Evolutionary conservation across 139 green algal genomes (phyloP), one percentile per base, ranked within the genome.

Genomic region (Yamagishiella unicocca): DNA sequence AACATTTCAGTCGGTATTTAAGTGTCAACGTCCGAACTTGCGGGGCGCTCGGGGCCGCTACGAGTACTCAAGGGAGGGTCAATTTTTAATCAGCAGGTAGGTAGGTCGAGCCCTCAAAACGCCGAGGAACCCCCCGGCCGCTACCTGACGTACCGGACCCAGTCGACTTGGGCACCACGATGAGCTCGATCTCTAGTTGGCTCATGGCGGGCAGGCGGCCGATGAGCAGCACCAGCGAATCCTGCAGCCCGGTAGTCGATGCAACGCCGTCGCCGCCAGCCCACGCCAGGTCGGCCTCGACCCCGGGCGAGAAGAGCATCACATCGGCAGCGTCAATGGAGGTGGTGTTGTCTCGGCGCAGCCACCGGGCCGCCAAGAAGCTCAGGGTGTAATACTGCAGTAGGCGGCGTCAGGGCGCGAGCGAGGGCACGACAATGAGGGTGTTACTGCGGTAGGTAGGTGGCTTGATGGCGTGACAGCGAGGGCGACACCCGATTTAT

Each of bases 161-260:
- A 9, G 37, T 10, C 68, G 68, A n/a, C 7, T 54, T 50, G 37
- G 37, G 24, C 42, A 24, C 42, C 38, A 80, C 72, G 22, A 40
- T 42, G 42, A 82, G 14, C 50, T 43, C 10, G 33, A 82, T 2
- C 22, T 38, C 31, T 50, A 82, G 53, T 25, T 45, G n/a, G 75
- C 75, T 82, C 50, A 82, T 68, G 75, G 75, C 75, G 5, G 75
- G 75, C 8, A 82, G 50, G 22, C 75, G 75, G 38, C 75, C 75
- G 35, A 82, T 45, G 40, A 81, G 40, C 29, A 81, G 43, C 6
- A 40, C n/a, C n/a, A 14, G 64, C 22, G 43, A 38, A 72, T 25
- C 64, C 29, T 5, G 12, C 64, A 37, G 10, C 29, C 17, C n/a
- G n/a, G n/a, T n/a, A n/a, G n/a, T 72, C 25, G 64, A 37, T 37